phyloP scores from a whole-genome alignment of 495 filamentous ascomycete genomes.

The Niebla homalea region DNA sequence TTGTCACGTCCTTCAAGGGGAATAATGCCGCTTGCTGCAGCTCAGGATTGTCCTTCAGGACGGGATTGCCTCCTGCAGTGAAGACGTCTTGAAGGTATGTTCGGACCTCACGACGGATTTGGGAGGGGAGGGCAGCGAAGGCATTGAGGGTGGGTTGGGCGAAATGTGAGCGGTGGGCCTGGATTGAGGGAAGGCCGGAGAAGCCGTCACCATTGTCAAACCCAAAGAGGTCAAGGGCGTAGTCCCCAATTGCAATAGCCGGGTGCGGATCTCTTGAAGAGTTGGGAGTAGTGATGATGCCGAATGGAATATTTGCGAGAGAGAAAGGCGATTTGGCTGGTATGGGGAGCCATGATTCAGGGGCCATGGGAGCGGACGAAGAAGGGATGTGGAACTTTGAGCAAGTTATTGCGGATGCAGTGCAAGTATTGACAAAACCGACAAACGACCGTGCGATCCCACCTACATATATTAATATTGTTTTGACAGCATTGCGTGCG shows the following conservation, averaged over 20 bases:
- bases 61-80: conserved; percentile 42
- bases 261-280: conserved; percentile 40
- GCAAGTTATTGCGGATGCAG: no score
- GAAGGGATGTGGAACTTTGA: no score
- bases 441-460: no score
- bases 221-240: conserved; percentile 61
- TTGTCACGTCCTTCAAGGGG: conserved; percentile 44
- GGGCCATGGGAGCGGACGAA: conserved; percentile 29
- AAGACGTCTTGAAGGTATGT: conserved; percentile 63
- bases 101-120: conserved; percentile 58
- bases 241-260: conserved; percentile 66
- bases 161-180: conserved; percentile 48
- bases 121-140: conserved; percentile 66
- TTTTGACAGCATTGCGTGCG: no score
- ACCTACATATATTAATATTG: no score
- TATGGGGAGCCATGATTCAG: conserved; percentile 51
- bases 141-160: conserved; percentile 59
- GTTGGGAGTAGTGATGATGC: conserved; percentile 56
- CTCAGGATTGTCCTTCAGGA: conserved; percentile 43
- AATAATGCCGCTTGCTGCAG: conserved; percentile 42
- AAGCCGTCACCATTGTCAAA: conserved; percentile 51
- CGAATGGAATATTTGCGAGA: conserved; percentile 83
- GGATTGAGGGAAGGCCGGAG: conserved; percentile 41
- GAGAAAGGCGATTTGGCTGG: conserved; percentile 61
- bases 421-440: no score